Evolutionary conservation across 2,329 filamentous ascomycete species (phyloP).

Genomic region (Microsporum canis): DNA sequence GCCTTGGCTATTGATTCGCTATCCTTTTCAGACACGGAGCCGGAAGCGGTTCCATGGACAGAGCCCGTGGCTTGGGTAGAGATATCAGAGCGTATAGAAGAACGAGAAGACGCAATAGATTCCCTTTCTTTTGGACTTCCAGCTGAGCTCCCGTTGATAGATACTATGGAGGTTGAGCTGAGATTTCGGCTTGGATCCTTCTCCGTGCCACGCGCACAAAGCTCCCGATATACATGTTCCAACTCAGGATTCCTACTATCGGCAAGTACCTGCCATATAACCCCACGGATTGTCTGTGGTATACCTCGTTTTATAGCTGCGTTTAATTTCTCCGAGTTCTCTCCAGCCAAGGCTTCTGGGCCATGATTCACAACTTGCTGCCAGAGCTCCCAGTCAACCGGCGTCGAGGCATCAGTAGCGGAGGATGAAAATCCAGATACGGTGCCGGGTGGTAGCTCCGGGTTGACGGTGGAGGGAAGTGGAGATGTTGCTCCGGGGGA

Average conservation of each 20-base stretch:
- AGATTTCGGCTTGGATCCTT: slow-evolving; percentile 58
- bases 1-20: slow-evolving; percentile 54
- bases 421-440: slow-evolving; percentile 68
- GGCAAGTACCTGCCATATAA: slow-evolving; percentile 95
- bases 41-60: slow-evolving; percentile 44
- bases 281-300: slow-evolving; percentile 87
- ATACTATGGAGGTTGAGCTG: slow-evolving; percentile 15
- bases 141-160: slow-evolving; percentile 40
- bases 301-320: slow-evolving; percentile 86
- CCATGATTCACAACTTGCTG: slow-evolving; percentile 92
- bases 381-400: slow-evolving; percentile 99
- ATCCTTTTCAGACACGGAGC: slow-evolving; percentile 49
- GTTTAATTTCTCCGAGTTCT: slow-evolving; percentile 81
- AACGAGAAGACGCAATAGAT: slow-evolving; percentile 63
- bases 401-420: slow-evolving; percentile 49
- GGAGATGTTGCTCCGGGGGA: slow-evolving; percentile 18
- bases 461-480: slow-evolving; percentile 54
- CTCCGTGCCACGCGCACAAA: slow-evolving; percentile 68
- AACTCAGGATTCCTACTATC: slow-evolving; percentile 90
- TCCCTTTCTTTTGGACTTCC: slow-evolving; percentile 50
- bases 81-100: slow-evolving; percentile 68
- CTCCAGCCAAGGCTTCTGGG: slow-evolving; percentile 72
- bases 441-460: slow-evolving; percentile 68
- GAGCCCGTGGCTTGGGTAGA: slow-evolving; percentile 52
- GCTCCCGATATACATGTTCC: slow-evolving; percentile 72